Percentiles rank a stretch among this genome's conserved stretches.
phyloP scores from a whole-genome alignment of 2,329 filamentous ascomycete genomes.

The Helotiales sp. region DNA sequence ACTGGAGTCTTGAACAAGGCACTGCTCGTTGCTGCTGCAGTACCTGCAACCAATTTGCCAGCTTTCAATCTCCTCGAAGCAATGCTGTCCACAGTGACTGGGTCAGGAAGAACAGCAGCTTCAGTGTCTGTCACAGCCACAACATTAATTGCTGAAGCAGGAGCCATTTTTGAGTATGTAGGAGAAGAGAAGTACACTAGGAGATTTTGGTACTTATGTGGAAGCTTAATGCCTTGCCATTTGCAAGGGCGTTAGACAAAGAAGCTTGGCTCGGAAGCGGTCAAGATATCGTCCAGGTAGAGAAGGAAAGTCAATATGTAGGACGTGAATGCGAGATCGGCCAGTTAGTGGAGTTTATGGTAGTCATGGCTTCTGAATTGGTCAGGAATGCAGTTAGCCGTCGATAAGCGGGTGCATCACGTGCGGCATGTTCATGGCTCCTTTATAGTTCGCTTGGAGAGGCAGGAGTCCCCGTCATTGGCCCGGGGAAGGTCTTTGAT shows the following conservation, averaged over 20 bases:
- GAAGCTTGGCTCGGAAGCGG: not conserved
- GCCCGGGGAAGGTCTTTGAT: not conserved
- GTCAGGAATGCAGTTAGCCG: not conserved
- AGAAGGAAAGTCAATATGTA: not conserved
- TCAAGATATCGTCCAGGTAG: not conserved
- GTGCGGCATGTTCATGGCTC: not conserved
- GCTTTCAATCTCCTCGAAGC: slow-evolving; percentile 66
- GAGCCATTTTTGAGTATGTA: slow-evolving; percentile 28
- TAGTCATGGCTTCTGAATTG: not conserved
- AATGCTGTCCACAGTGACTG: slow-evolving; percentile 67
- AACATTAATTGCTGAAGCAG: slow-evolving; percentile 44
- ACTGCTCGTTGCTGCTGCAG: slow-evolving; percentile 75
- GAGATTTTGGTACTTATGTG: slow-evolving; percentile 6
- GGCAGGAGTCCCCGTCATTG: too few relatives aligned
- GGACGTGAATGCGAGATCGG: not conserved
- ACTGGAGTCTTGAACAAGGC: slow-evolving; percentile 81
- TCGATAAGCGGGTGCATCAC: not conserved
- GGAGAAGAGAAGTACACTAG: slow-evolving; percentile 3
- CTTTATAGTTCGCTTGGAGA: not conserved
- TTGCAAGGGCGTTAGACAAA: not conserved
- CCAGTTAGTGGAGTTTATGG: not conserved
- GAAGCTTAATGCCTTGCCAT: not conserved
- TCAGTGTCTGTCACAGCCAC: slow-evolving; percentile 46
- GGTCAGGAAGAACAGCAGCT: slow-evolving; percentile 27
- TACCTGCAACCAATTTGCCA: slow-evolving; percentile 71